phyloP scores from a whole-genome alignment of 176 grass and related monocot genomes.

The Phoenix dactylifera region DNA sequence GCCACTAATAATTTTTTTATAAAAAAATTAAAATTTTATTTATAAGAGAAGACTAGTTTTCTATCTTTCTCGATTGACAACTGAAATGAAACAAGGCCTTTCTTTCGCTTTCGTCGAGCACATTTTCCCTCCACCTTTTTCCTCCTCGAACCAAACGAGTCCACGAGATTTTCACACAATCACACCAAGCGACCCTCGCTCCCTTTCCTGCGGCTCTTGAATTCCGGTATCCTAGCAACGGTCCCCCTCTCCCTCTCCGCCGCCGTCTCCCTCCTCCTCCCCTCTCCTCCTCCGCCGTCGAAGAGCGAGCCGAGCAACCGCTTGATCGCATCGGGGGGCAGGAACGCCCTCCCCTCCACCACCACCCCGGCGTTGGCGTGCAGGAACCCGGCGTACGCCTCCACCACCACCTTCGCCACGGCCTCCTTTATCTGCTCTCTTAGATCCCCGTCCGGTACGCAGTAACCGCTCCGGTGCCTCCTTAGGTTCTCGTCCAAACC shows the following conservation, averaged over 20 bases:
- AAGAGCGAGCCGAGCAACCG: conserved; percentile 33
- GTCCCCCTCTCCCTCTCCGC: not conserved
- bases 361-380: conserved; percentile 26
- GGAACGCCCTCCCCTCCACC: conserved; percentile 11
- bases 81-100: no score
- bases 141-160: no score
- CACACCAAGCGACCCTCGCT: no score
- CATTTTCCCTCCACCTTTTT: no score
- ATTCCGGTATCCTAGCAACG: no score
- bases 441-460: conserved; percentile 42
- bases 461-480: conserved; percentile 26
- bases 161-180: no score
- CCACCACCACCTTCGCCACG: conserved; percentile 31
- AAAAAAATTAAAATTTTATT: no score
- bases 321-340: conserved; percentile 31
- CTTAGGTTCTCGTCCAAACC: conserved; percentile 30
- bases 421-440: conserved; percentile 43
- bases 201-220: no score
- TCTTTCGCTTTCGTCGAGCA: no score
- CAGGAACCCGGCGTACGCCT: conserved; percentile 43
- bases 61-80: no score
- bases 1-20: no score
- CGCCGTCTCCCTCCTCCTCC: not conserved
- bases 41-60: no score
- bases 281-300: conserved; percentile 25